phyloP scores from a whole-genome alignment of 2,329 filamentous ascomycete genomes.

The Ophiosphaerella herpotricha region DNA sequence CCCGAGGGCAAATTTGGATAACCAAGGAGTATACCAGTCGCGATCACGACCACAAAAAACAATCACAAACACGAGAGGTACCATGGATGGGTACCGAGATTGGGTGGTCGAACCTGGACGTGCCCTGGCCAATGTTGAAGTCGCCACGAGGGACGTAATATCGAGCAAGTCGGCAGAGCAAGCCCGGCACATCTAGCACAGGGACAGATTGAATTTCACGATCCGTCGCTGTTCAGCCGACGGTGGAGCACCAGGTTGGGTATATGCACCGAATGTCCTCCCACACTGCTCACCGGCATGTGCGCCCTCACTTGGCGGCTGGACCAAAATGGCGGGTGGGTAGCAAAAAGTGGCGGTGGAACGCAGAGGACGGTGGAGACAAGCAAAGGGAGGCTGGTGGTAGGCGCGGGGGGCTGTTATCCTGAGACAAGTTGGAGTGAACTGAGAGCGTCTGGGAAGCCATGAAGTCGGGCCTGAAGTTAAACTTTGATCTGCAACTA shows the following conservation, averaged over 20 bases:
- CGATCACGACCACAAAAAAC: no score
- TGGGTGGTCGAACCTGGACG: background rate
- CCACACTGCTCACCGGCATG: constrained; percentile 11
- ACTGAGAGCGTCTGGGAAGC: background rate
- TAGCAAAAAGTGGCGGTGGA: constrained; percentile 7
- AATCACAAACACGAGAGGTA: no score
- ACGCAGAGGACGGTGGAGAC: background rate
- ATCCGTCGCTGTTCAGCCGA: constrained; percentile 10
- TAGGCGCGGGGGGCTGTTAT: background rate
- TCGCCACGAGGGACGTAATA: background rate
- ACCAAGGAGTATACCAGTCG: no score
- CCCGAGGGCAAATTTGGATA: no score
- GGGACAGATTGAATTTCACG: background rate
- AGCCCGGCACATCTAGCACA: background rate
- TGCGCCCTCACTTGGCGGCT: constrained; percentile 18
- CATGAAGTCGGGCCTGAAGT: constrained; percentile 11
- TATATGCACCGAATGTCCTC: constrained; percentile 15
- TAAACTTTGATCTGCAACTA: constrained; percentile 30
- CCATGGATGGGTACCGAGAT: background rate
- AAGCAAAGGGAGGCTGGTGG: constrained; percentile 2
- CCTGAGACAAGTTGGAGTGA: background rate
- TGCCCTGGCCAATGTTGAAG: background rate
- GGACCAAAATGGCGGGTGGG: constrained; percentile 14
- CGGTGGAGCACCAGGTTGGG: constrained; percentile 13
- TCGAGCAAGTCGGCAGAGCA: background rate